Base-by-base conservation (phyloP, 352 stramenopile genomes). In the Globisporangium ultimum region DNA sequence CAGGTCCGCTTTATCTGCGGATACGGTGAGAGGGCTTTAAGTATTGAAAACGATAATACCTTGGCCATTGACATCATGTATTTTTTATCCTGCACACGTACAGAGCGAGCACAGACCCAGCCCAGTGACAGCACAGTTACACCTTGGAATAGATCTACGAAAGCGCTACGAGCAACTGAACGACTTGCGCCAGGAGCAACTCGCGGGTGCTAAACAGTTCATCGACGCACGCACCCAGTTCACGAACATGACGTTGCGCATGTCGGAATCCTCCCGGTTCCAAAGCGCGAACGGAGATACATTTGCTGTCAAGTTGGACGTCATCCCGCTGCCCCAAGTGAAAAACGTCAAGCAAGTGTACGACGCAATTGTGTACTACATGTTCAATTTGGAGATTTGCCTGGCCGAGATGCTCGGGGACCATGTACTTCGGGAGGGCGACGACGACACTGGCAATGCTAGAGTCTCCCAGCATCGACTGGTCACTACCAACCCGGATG, bases 291-390 rank as follows among this genome's bases (percentile, higher is more conserved):
- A 43, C 12, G 52, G 52, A 34, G 52, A 58, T 12, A 49, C 13
- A 8, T 47, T n/a, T 22, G 36, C 52, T 10, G 17, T 20, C 2
- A 32, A 36, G 12, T 20, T 58, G 4, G 41, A 49, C 18, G 11
- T 58, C 15, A 20, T 36, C 5, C 41, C 38, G 6, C 22, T 58
- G 13, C 12, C 15, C 3, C 12, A 49, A 15, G 52, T 38, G 36
- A 58, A 48, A 15, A 58, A 22, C 38, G 52, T 49, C 52, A 49
- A 41, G 38, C 52, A 58, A 21, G 52, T 58, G 14, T 58, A 49
- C 38, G 17, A 58, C 41, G 38, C 22, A n/a, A 34, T 58, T 11
- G 18, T 18, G 12, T 49, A 36, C 38, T 58, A 49, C 51, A 22
- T 58, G 15, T 2, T 46, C 12, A 48, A 58, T 15, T 14, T 58